These are phyloP conservation scores for Mycena polygramma DNA, from an alignment of 768 basidiomycete genomes.

Conservation along the genomic window DNA sequence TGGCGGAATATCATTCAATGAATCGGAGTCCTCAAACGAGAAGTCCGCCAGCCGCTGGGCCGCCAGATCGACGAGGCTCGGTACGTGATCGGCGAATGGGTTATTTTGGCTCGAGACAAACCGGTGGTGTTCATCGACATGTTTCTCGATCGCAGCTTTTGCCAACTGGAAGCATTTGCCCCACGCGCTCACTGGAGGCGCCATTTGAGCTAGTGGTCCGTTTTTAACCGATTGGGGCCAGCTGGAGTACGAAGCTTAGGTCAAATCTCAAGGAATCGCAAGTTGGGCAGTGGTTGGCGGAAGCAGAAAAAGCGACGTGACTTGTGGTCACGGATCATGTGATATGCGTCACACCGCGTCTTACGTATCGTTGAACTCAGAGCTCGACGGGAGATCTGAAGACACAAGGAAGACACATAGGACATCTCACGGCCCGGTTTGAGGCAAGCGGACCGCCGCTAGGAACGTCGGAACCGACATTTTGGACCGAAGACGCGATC, in stretches of 20 bases:
- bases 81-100: background rate
- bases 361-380: too few relatives aligned
- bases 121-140: background rate
- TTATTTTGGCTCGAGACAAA: background rate
- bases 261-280: too few relatives aligned
- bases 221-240: too few relatives aligned
- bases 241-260: too few relatives aligned
- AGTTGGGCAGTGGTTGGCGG: too few relatives aligned
- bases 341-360: too few relatives aligned
- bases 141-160: constrained; percentile 4
- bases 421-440: too few relatives aligned
- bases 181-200: constrained; percentile 14
- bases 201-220: background rate
- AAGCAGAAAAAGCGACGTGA: too few relatives aligned
- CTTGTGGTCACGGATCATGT: too few relatives aligned
- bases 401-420: too few relatives aligned
- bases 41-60: constrained; percentile 11
- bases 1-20: constrained; percentile 16
- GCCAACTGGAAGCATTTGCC: background rate
- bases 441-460: background rate
- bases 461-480: background rate
- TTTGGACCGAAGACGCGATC: background rate
- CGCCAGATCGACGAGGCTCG: constrained; percentile 19
- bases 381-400: too few relatives aligned
- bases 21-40: background rate